Percentiles rank a stretch among this genome's conserved stretches.
These are phyloP conservation scores for Barnettozyma botsteinii DNA, from an alignment of 805 yeast genomes.

Conservation along the genomic window DNA sequence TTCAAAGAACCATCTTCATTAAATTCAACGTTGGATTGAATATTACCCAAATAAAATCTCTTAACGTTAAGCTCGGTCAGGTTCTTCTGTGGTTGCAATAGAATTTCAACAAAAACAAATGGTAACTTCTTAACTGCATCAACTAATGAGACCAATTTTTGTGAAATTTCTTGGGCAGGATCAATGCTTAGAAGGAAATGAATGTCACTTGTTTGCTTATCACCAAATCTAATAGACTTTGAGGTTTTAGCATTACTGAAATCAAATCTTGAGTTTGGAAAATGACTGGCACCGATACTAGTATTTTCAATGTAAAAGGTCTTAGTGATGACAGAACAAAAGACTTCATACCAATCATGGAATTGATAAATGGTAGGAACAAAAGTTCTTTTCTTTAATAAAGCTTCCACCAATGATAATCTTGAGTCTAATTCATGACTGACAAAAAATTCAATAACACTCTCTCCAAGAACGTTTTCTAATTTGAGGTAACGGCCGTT, in stretches of 20 bases:
- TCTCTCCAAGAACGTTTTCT: slow-evolving; percentile 19
- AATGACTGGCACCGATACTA: slow-evolving; percentile 25
- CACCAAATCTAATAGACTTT: slow-evolving; percentile 22
- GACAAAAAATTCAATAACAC: slow-evolving; percentile 34
- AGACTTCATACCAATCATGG: slow-evolving; percentile 43
- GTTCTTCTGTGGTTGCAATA: slow-evolving; percentile 51
- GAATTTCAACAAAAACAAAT: slow-evolving; percentile 47
- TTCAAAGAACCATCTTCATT: slow-evolving; percentile 24
- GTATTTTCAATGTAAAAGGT: slow-evolving; percentile 33
- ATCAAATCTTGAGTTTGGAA: slow-evolving; percentile 43
- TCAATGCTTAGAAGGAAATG: slow-evolving; percentile 60
- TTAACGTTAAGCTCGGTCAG: slow-evolving; percentile 42
- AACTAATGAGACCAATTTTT: slow-evolving; percentile 46
- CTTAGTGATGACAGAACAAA: slow-evolving; percentile 38
- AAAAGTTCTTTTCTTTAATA: slow-evolving; percentile 20
- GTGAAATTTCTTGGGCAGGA: slow-evolving; percentile 68
- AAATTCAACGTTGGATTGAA: slow-evolving; percentile 30
- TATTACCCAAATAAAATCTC: slow-evolving; percentile 51
- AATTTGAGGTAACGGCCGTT: slow-evolving; percentile 50
- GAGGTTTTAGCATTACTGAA: slow-evolving; percentile 28
- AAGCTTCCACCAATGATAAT: slow-evolving; percentile 27
- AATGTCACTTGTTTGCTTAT: slow-evolving; percentile 31
- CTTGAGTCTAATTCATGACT: slow-evolving; percentile 45
- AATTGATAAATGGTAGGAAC: slow-evolving; percentile 12
- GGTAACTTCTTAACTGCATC: slow-evolving; percentile 38